Percentiles rank a stretch among this genome's conserved stretches.
Evolutionary conservation across 2,329 filamentous ascomycete species (phyloP).

Genomic region (Catunica adiposa): DNA sequence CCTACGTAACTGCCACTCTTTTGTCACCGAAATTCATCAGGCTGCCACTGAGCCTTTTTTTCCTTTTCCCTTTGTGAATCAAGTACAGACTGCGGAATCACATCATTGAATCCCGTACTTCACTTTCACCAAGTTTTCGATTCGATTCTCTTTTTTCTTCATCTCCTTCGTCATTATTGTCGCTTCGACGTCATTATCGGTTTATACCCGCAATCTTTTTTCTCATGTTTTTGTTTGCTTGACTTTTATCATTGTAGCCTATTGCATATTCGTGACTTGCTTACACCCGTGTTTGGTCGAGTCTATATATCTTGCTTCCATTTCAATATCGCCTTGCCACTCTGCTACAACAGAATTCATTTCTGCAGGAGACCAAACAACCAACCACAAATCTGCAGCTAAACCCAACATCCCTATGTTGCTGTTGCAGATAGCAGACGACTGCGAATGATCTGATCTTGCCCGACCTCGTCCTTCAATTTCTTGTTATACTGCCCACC

Average conservation of each 20-base stretch:
- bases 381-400: constrained; percentile 2
- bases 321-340: not conserved
- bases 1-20: not conserved
- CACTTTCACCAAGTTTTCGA: not conserved
- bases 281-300: no score
- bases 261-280: no score
- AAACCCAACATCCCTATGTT: not conserved
- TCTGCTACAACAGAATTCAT: not conserved
- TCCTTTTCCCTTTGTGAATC: constrained; percentile 1
- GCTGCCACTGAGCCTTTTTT: not conserved
- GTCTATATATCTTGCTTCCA: not conserved
- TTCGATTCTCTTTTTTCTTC: not conserved
- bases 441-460: constrained; percentile 1
- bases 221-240: not conserved
- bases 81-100: not conserved
- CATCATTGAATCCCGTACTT: not conserved
- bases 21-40: not conserved
- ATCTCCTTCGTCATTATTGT: not conserved
- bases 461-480: not conserved
- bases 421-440: not conserved
- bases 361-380: not conserved
- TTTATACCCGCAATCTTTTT: not conserved
- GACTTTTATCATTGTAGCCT: not conserved
- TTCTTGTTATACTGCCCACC: not conserved
- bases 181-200: not conserved